Evolutionary conservation across 2,329 filamentous ascomycete species (phyloP), one percentile per base, ranked within the genome.

Genomic region (Fragosphaeria purpurea): DNA sequence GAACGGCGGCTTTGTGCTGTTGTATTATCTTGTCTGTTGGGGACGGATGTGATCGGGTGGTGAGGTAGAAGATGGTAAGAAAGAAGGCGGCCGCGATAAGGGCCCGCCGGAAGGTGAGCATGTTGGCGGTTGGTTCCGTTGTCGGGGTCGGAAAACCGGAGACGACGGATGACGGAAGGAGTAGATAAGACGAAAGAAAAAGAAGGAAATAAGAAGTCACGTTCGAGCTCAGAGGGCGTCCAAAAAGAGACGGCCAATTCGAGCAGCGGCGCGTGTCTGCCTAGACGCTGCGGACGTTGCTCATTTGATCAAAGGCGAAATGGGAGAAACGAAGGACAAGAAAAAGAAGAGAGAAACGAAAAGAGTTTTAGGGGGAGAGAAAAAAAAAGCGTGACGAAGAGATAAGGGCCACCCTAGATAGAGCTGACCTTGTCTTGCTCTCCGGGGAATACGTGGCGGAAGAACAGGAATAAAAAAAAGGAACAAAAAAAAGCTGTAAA

Each of bases 21-120:
- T 48, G 51, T 46, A 40, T 31, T 45, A 54, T 38, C 38, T 32
- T 33, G 46, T 34, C 10, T 46, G 40, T 43, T 8, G 46, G 62
- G 54, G 58, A 43, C n/a, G 62, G 53, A 62, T 83, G 80, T 43
- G 80, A 75, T 53, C 78, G 77, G 53, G 80, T 80, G 57, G 88
- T 74, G 55, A 91, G 69, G 69, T 83, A 82, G 67, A 90, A 73
- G 61, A 86, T 71, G 33, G 80, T 77, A 59, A 91, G 67, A 56
- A 90, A 68, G 63, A 83, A 77, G 59, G 79, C 76, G 45, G 88
- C 86, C 50, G 83, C 76, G 59, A 88, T 70, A 55, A 94, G 66
- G 62, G 86, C 85, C 68, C 86, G 84, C 62, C 82, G 80, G 63
- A 86, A 87, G 61, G 85, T 86, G 65, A 90, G 76, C 88, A 94